Evolutionary conservation across 352 stramenopile genomes (phyloP), one percentile per base, ranked within the genome.

Genomic region (Globisporangium nagaii): DNA sequence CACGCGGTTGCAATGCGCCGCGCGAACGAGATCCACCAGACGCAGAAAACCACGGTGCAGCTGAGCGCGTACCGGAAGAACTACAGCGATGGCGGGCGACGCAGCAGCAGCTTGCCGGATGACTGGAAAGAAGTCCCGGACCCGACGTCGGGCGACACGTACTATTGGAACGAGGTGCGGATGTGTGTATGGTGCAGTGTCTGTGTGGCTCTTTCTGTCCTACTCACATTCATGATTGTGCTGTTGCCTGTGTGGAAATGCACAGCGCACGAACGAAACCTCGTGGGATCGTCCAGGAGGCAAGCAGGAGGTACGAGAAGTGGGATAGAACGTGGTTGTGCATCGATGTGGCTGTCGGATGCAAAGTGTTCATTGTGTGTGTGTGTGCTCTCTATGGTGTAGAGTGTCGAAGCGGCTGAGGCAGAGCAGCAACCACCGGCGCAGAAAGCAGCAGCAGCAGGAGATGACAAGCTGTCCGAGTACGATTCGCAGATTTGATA

Each of bases 121-220:
- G 75, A 63, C 19, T 93, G 83, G 80, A 71, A 74, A n/a, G 59
- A 76, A 42, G 61, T 77, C 1, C 31, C 66, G 15, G 83, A 91
- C 49, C 60, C 75, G 3, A 41, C 40, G 1, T 79, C 68, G 4
- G 75, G 80, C 4, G 75, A 90, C 13, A 58, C 41, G 42, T 93
- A 93, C 64, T 93, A 84, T 56, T 93, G 80, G 79, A 90, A 91
- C 43, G 68, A 93, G 71, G 83, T 90, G 28, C 28, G 53, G 13
- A 9, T 24, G 22, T 56, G 25, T 4, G 27, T 12, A 17, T 4
- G 15, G 11, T 28, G 30, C 24, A 34, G 19, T 45, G n/a, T 15
- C 2, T 2, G 9, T 43, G 5, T 43, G 30, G 17, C 30, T 27
- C 20, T 47, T 7, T 30, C 22, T 36, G 11, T 50, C 24, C 9